Evolutionary conservation across 495 filamentous ascomycete genomes (phyloP), one percentile per base, ranked within the genome.

Genomic region (Annulohypoxylon maeteangense): DNA sequence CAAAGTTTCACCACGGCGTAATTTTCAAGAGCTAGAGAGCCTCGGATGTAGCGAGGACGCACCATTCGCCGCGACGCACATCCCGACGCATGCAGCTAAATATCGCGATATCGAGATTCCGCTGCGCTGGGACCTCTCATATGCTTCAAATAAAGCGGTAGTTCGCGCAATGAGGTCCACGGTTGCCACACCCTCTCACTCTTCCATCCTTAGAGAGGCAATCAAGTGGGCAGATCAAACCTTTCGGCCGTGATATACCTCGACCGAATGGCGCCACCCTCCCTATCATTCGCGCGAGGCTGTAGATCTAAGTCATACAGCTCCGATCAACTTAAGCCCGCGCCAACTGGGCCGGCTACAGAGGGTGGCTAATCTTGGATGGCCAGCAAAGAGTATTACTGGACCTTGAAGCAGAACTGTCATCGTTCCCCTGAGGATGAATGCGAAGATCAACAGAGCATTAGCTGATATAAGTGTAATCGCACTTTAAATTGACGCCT

Each of bases 71-170:
- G 57, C 34, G 45, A 70, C 44, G 48, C 23, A 56, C 55, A 65
- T 67, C 59, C 75, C 68, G 62, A 71, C 47, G 42, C 55, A 74
- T 70, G 71, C 65, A 70, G 42, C 53, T 36, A 55, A 70, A 68
- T 76, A 74, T 70, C 47, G 63, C 47, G 57, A 67, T 75, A 74
- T 71, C 62, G 70, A 72, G 65, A 53, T 72, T 64, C 70, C 73
- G 56, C 70, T 69, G 67, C 8, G 42, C 55, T 60, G 73, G 74
- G 66, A 70, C 70, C 68, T 67, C 74, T 70, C 25, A 68, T 22
- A 56, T 62, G 58, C 64, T 55, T 48, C 61, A 61, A 56, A 66
- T 70, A 53, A 57, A 18, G 44, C 32, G 29, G 20, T 60, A 51
- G 45, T 67, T 56, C 44, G 29, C 50, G 55, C 34, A 57, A 60